phyloP scores from a whole-genome alignment of 2,329 filamentous ascomycete species.

The Hymenoscyphus repandus region DNA sequence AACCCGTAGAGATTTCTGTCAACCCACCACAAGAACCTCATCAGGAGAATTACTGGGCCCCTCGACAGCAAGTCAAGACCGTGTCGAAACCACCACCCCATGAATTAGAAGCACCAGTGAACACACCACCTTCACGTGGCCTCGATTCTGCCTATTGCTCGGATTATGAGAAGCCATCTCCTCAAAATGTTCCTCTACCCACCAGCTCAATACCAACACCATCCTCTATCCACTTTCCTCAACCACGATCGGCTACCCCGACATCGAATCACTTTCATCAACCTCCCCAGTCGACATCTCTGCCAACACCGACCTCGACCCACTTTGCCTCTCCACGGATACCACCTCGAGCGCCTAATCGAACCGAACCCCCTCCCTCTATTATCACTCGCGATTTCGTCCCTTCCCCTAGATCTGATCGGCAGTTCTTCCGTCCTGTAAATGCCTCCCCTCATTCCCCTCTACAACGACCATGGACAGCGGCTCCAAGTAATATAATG shows the following conservation, averaged over 20 bases:
- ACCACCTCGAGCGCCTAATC: conserved; percentile 6
- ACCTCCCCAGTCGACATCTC: not conserved
- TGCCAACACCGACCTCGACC: conserved; percentile 1
- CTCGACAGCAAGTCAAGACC: conserved; percentile 14
- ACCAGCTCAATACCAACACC: not conserved
- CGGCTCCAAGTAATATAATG: conserved; percentile 23
- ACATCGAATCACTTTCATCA: conserved; percentile 6
- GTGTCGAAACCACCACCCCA: conserved; percentile 4
- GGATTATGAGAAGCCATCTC: conserved; percentile 26
- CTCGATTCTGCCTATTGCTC: conserved; percentile 31
- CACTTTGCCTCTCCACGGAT: conserved; percentile 4
- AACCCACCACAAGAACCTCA: conserved; percentile 8
- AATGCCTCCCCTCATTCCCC: conserved; percentile 59
- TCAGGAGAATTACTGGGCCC: conserved; percentile 16
- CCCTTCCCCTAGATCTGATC: conserved; percentile 42
- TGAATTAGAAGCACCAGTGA: conserved; percentile 12
- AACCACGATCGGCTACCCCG: conserved; percentile 7
- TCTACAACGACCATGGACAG: conserved; percentile 41
- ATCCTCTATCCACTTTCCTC: conserved; percentile 2
- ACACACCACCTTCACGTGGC: conserved; percentile 26
- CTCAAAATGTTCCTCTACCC: conserved; percentile 5
- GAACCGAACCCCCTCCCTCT: conserved; percentile 6
- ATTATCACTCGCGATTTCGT: conserved; percentile 17
- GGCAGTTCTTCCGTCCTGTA: conserved; percentile 56
- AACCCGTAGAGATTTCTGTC: conserved; percentile 12